Base-by-base conservation (phyloP, 768 basidiomycete species). In the Suillus lakei region DNA sequence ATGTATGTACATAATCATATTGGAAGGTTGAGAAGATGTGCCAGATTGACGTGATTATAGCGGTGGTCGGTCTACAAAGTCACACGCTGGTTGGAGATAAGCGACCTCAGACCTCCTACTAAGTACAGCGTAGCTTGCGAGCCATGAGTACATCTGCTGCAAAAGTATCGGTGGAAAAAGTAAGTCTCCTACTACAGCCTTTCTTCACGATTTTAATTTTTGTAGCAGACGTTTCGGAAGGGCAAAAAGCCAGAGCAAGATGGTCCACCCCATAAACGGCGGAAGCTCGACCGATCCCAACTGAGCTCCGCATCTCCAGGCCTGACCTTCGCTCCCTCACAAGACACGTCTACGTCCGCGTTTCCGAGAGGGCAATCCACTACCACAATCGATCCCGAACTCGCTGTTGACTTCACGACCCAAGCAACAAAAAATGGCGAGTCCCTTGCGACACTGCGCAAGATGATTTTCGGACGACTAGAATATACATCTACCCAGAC, bases 401-500 rank as follows among this genome's bases (percentile, higher is more conserved):
- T 68, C 23, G 53, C 63, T n/a, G 21, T 71, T 23, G 72, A 72
- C 63, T 61, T 68, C 56, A 64, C 74, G 26, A 65, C 67, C 36
- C 36, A 69, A 36, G 79, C 79, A 59, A 46, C 71, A 6, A 81
- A 82, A 70, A 84, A 83, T 60, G 84, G 84, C 36, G 86, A 88
- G 72, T 85, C 85, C 18, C 46, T 85, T 21, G 68, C 77, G 16
- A 66, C 68, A 2, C 73, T 91, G 30, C 83, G 84, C 53, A 79
- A 76, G 60, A 88, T 90, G 87, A 80, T 88, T 4, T 71, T 79
- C 6, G 89, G 87, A 30, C 70, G 83, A 50, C 58, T 82, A 3
- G 76, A 79, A 16, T 78, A 83, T 67, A 74, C 76, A 1, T 72
- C 78, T 1, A 72, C 74, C 18, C 86, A 86, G 64, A 71, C 78